Base-by-base conservation (phyloP, 345 rosid species). In the rapeseed (Brassica napus) region DNA sequence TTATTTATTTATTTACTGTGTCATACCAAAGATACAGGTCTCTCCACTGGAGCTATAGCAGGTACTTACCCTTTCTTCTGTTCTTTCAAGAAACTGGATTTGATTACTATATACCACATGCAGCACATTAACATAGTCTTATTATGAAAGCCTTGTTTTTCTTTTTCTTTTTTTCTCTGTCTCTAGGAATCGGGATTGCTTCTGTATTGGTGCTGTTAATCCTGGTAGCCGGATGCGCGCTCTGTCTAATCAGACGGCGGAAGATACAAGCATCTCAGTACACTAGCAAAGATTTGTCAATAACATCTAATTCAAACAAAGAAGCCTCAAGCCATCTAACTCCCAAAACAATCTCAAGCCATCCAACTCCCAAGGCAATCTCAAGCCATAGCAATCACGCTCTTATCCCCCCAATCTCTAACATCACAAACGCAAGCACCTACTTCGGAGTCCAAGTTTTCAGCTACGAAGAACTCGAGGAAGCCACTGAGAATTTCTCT, bases 401-500 rank as follows among this genome's bases (percentile, higher is more conserved):
- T 16, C 81, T 72, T 76, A 76, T 77, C 35, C 79, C 81, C 42
- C 71, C 90, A 11, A 84, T 81, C 12, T 76, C 90, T 7, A 88
- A 82, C 62, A 16, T 85, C 6, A 87, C 74, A 61, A 87, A 71
- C 70, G 86, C 88, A 15, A 88, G 90, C 78, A 54, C 65, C 67
- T 94, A 91, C 69, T 87, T 84, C 2, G 98, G 98, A 59, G 91
- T 84, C 73, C 89, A 87, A 78, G 85, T 92, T 66, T 94, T 91
- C 79, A 90, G 76, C 80, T 89, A 85, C 12, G 62, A 74, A 49
- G 98, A 92, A 65, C 97, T 94, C 3, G 93, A 87, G 65, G 88
- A 91, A 84, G 97, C 98, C 24, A 94, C 98, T 0, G 82, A 83
- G 21, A 81, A 85, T 83, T 94, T 94, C 49, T 88, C 97, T 5